Base-by-base conservation (phyloP, 1,139 yeast species). In the Saccharomycopsis crataegensis region DNA sequence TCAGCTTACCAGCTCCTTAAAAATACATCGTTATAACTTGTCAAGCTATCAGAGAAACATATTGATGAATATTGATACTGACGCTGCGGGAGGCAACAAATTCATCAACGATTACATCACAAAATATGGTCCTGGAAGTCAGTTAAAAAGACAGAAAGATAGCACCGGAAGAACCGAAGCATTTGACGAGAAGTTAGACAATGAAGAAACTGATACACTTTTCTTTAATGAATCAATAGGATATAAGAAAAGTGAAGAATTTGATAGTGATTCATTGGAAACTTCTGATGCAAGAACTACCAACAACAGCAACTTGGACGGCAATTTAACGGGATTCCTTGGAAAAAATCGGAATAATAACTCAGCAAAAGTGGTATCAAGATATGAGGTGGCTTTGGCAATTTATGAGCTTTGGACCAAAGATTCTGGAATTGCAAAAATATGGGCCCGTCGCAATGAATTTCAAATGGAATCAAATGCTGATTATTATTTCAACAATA, bases 401-500 rank as follows among this genome's bases (percentile, higher is more conserved):
- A 82, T 89, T 36, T 66, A 68, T 48, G 69, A 71, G 58, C 71
- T 90, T 46, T 90, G 97, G 96, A 64, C 64, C 5, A 62, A 72
- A 6, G 96, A 89, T 66, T 59, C 66, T 1, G 96, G 96, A 0
- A 82, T 89, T 49, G 71, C 71, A 53, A 73, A 71, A 59, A 82
- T 88, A 62, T 84, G 73, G 64, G 70, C 71, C 2, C 74, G 88
- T 54, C 73, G 91, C 0, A 85, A 86, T 65, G 85, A 82, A 63
- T 89, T 88, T 65, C 96, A 89, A 65, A 70, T 90, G 53, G 96
- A 89, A 66, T 82, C 88, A 3, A 84, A 87, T 51, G 89, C 94
- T 0, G 70, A 79, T 5, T 88, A 86, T 66, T 89, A 86, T 64
- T 88, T 90, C 65, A 84, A 83, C 44, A 79, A 83, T 61, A 80